These are phyloP conservation scores for Termitomyces heimii DNA, from an alignment of 768 basidiomycete genomes.

Conservation along the genomic window DNA sequence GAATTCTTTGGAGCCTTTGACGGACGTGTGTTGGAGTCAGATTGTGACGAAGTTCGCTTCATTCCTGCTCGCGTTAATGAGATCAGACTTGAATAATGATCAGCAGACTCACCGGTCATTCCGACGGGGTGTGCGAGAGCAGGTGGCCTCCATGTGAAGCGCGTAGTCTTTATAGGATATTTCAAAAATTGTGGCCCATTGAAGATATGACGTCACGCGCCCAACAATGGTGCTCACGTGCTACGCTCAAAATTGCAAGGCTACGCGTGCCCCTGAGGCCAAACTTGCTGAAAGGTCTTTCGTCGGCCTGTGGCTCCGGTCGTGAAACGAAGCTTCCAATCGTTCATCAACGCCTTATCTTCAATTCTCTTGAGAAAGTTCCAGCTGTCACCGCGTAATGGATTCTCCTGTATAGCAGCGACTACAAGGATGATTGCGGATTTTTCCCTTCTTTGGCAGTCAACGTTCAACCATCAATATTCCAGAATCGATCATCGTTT, in stretches of 20 bases:
- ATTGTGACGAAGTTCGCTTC: slow-evolving; percentile 40
- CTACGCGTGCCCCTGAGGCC: background rate
- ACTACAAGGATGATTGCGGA: background rate
- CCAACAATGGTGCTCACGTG: slow-evolving; percentile 1
- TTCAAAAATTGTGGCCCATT: background rate
- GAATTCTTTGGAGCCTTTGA: slow-evolving; percentile 48
- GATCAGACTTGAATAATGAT: background rate
- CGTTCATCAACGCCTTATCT: background rate
- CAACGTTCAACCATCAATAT: background rate
- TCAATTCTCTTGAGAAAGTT: background rate
- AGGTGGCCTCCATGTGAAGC: background rate
- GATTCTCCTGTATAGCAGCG: background rate
- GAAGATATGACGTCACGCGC: slow-evolving; percentile 18
- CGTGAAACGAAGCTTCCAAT: background rate
- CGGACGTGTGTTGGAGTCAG: slow-evolving; percentile 33
- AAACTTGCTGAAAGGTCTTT: background rate
- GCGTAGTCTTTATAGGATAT: slow-evolving; percentile 2
- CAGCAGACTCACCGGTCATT: background rate
- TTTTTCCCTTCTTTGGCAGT: background rate
- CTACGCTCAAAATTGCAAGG: background rate
- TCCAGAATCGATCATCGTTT: background rate
- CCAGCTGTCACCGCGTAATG: background rate
- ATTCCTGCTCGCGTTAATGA: slow-evolving; percentile 19
- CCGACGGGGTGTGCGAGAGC: background rate
- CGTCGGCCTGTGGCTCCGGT: background rate